Evolutionary conservation across 352 stramenopile genomes (phyloP).

Genomic region (Globisporangium paddicum): DNA sequence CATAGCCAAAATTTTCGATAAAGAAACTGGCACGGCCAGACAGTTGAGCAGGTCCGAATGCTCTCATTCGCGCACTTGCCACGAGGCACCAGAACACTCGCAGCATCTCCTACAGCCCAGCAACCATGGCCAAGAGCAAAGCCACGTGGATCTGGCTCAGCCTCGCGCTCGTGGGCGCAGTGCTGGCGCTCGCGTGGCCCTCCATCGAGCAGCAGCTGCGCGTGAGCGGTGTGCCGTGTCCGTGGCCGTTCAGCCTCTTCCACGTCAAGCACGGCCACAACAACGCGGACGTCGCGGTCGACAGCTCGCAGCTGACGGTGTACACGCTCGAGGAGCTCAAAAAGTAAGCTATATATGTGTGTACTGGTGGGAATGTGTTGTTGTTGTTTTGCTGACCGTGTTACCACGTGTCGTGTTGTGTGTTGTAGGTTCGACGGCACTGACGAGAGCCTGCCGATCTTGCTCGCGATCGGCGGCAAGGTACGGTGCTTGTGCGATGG

Average conservation of each 20-base stretch:
- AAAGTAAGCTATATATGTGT: conserved; percentile 26
- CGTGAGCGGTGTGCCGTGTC: conserved; percentile 44
- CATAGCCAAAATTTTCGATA: too few species aligned
- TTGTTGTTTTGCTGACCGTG: conserved; percentile 12
- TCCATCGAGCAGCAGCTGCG: conserved; percentile 66
- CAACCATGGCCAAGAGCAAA: conserved; percentile 23
- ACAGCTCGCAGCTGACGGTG: conserved; percentile 22
- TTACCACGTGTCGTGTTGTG: conserved; percentile 1
- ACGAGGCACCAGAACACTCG: not conserved
- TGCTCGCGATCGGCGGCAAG: conserved; percentile 68
- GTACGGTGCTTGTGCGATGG: conserved; percentile 19
- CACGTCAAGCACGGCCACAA: conserved; percentile 17
- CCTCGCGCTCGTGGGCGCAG: conserved; percentile 44
- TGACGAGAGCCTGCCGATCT: conserved; percentile 57
- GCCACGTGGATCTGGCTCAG: conserved; percentile 39
- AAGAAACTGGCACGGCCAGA: too few species aligned
- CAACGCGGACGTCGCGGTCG: conserved; percentile 14
- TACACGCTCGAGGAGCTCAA: conserved; percentile 68
- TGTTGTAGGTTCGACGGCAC: conserved; percentile 52
- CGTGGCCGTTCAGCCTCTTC: conserved; percentile 62
- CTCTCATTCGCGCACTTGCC: not conserved
- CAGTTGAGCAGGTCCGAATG: not conserved
- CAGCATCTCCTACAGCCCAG: not conserved
- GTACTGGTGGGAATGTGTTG: not conserved
- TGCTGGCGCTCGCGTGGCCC: conserved; percentile 63